These are phyloP conservation scores for Puccinia coronata DNA, from an alignment of 1,284 basidiomycete genomes.

Conservation along the genomic window DNA sequence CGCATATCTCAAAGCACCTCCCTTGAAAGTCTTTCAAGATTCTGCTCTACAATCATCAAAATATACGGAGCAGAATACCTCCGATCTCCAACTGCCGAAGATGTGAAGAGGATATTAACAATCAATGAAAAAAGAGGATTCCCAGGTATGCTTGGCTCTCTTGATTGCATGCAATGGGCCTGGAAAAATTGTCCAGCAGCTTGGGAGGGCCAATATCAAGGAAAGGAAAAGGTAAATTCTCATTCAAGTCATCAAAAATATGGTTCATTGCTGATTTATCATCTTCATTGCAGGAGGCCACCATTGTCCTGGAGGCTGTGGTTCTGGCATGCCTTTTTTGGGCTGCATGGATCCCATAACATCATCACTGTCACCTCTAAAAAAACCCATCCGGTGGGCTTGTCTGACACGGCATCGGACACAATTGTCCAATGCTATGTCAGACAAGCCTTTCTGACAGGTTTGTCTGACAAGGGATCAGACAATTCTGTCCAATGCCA, in stretches of 20 bases:
- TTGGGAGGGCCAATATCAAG: no score
- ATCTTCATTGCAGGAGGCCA: neutral
- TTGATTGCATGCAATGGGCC: no score
- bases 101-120: neutral
- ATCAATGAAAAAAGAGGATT: neutral
- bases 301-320: neutral
- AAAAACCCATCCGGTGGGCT: no score
- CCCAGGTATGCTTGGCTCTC: neutral
- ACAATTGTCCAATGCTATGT: no score
- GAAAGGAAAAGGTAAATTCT: neutral
- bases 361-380: no score
- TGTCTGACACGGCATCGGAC: no score
- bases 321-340: conserved; percentile 6
- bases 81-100: neutral
- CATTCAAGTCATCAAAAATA: neutral
- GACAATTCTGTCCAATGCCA: no score
- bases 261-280: neutral
- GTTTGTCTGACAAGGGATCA: no score
- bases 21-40: neutral
- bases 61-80: neutral
- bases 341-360: no score
- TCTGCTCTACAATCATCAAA: neutral
- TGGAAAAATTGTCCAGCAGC: no score
- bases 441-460: no score
- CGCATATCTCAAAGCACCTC: no score